phyloP scores from a whole-genome alignment of 805 yeast genomes.

The Lachancea dasiensis region DNA sequence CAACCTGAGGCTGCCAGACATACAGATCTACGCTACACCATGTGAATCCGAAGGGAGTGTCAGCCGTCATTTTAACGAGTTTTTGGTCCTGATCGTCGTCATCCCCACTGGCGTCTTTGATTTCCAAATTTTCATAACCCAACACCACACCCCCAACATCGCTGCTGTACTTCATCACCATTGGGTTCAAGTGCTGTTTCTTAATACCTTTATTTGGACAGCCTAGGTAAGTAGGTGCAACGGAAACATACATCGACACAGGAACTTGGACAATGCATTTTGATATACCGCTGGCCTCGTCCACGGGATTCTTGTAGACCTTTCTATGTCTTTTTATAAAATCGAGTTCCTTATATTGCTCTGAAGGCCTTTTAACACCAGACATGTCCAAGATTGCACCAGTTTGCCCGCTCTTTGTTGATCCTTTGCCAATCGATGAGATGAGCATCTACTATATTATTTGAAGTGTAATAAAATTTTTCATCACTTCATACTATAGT shows the following conservation, averaged over 20 bases:
- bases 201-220: slow-evolving; percentile 74
- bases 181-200: slow-evolving; percentile 83
- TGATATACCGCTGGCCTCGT: slow-evolving; percentile 26
- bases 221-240: slow-evolving; percentile 75
- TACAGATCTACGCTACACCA: slow-evolving; percentile 83
- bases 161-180: slow-evolving; percentile 75
- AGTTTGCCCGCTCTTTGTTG: background rate
- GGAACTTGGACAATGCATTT: slow-evolving; percentile 32
- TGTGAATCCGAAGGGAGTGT: slow-evolving; percentile 79
- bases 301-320: slow-evolving; percentile 24
- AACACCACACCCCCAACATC: slow-evolving; percentile 78
- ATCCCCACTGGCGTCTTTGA: slow-evolving; percentile 40
- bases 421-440: slow-evolving; percentile 3
- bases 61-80: slow-evolving; percentile 64
- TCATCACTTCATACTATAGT: background rate
- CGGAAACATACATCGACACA: slow-evolving; percentile 61
- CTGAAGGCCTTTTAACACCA: slow-evolving; percentile 23
- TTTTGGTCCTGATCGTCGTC: slow-evolving; percentile 34
- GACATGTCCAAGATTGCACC: slow-evolving; percentile 2
- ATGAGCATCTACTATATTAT: slow-evolving; percentile 5
- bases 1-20: slow-evolving; percentile 87
- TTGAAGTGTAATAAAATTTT: slow-evolving; percentile 4
- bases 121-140: slow-evolving; percentile 62
- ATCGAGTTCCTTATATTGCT: slow-evolving; percentile 14
- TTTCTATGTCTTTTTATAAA: slow-evolving; percentile 29